Evolutionary conservation across 1,284 basidiomycete species (phyloP).

Genomic region (Ustilago sp.): DNA sequence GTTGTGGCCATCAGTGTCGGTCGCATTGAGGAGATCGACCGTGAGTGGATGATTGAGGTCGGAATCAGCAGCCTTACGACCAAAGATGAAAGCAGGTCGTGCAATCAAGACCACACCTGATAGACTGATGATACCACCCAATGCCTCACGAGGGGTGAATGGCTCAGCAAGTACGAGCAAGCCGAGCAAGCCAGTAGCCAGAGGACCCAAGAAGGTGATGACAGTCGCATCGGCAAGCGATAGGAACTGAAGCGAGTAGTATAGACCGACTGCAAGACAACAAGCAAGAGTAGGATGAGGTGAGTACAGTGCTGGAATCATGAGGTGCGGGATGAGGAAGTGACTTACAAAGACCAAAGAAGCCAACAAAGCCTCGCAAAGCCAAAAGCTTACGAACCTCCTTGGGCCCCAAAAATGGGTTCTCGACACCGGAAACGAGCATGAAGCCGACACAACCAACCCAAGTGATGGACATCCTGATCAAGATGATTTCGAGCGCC

Average conservation of each 20-base stretch:
- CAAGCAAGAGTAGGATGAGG: neutral
- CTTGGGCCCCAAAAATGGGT: conserved; percentile 79
- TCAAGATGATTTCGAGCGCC: conserved; percentile 71
- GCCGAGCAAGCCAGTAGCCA: conserved; percentile 78
- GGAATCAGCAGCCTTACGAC: conserved; percentile 31
- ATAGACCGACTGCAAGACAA: conserved; percentile 73
- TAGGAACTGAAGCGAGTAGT: conserved; percentile 78
- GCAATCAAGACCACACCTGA: conserved; percentile 76
- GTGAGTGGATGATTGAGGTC: conserved; percentile 30
- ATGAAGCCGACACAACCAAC: conserved; percentile 64
- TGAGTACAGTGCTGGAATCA: neutral
- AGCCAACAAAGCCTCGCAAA: conserved; percentile 77
- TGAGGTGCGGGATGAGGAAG: neutral
- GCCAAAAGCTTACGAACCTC: conserved; percentile 76
- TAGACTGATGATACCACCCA: conserved; percentile 77
- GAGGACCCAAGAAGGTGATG: conserved; percentile 80
- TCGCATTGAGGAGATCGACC: conserved; percentile 9
- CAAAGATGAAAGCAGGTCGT: conserved; percentile 52
- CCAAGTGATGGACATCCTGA: conserved; percentile 73
- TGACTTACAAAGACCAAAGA: conserved; percentile 47
- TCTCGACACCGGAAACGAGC: conserved; percentile 72
- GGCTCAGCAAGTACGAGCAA: conserved; percentile 78
- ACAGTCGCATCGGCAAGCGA: conserved; percentile 81
- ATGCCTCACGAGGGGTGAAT: conserved; percentile 75
- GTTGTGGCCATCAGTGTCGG: conserved; percentile 4